phyloP scores from a whole-genome alignment of 192 early-diverging fungal species.

The Anaeromyces robustus region DNA sequence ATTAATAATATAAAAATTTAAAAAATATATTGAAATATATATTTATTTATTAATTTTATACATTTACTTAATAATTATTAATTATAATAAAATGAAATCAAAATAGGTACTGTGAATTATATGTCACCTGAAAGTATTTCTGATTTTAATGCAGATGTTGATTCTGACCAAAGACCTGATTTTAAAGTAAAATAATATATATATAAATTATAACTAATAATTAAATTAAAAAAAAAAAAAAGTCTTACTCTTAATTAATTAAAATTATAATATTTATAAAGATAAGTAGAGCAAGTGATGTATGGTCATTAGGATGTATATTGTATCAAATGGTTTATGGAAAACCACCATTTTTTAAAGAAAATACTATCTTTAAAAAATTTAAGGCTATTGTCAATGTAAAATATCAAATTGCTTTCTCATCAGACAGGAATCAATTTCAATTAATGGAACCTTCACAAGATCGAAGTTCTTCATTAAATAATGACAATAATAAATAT shows the following conservation, averaged over 20 bases:
- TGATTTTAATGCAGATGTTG: conserved; percentile 8
- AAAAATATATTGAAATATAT: too few relatives aligned
- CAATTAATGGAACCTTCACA: neutral
- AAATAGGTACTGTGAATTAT: conserved; percentile 80
- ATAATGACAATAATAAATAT: neutral
- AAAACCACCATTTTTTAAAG: neutral
- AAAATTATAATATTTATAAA: too few relatives aligned
- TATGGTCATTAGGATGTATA: neutral
- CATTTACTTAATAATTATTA: neutral
- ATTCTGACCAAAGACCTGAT: neutral
- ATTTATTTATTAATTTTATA: neutral
- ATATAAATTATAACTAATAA: too few relatives aligned
- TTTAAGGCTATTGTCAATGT: neutral
- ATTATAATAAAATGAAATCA: neutral
- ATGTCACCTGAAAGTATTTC: conserved; percentile 87
- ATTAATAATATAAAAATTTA: too few relatives aligned
- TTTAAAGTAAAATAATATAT: neutral
- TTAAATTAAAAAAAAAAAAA: too few relatives aligned
- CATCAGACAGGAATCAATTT: neutral
- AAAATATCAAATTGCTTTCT: neutral
- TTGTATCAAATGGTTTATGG: neutral
- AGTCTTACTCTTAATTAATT: neutral
- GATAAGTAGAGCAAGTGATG: neutral
- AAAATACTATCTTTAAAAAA: neutral
- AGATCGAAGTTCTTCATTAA: neutral